Evolutionary conservation across 768 basidiomycete genomes (phyloP).

Genomic region (Hypholoma sublateritium): DNA sequence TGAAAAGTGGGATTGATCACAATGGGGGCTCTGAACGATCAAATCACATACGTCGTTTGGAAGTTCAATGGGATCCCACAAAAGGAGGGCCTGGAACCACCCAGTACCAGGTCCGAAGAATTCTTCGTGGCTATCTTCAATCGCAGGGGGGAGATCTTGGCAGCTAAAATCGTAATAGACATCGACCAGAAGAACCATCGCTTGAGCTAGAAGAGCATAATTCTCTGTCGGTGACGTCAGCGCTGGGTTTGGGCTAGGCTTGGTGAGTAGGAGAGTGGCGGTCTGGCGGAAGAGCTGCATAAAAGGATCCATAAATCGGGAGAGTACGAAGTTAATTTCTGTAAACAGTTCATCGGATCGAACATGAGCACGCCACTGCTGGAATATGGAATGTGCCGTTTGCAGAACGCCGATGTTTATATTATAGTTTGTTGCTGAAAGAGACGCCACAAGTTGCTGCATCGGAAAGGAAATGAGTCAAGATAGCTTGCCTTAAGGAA

Average conservation of each 20-base stretch:
- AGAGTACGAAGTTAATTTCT: conserved; percentile 89
- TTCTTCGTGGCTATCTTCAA: conserved; percentile 83
- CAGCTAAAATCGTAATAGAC: conserved; percentile 94
- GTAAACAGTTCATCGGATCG: conserved; percentile 84
- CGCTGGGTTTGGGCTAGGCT: conserved; percentile 33
- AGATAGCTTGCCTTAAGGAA: not conserved
- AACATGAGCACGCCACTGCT: conserved; percentile 88
- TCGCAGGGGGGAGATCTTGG: conserved; percentile 91
- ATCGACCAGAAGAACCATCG: conserved; percentile 76
- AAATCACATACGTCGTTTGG: conserved; percentile 60
- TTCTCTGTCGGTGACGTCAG: conserved; percentile 36
- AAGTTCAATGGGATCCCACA: conserved; percentile 73
- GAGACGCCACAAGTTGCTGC: conserved; percentile 90
- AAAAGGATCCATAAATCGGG: conserved; percentile 81
- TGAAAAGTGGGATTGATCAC: conserved; percentile 22
- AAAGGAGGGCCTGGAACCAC: conserved; percentile 78
- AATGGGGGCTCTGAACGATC: not conserved
- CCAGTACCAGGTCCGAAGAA: conserved; percentile 76
- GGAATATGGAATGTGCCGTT: conserved; percentile 95
- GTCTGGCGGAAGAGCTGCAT: conserved; percentile 79
- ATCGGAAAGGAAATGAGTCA: conserved; percentile 3
- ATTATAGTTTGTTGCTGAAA: conserved; percentile 79
- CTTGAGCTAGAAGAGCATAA: conserved; percentile 60
- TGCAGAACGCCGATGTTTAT: conserved; percentile 89
- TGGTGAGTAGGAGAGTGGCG: conserved; percentile 48